Evolutionary conservation across 176 grass and related monocot species (phyloP).

Genomic region (Secale cereale): DNA sequence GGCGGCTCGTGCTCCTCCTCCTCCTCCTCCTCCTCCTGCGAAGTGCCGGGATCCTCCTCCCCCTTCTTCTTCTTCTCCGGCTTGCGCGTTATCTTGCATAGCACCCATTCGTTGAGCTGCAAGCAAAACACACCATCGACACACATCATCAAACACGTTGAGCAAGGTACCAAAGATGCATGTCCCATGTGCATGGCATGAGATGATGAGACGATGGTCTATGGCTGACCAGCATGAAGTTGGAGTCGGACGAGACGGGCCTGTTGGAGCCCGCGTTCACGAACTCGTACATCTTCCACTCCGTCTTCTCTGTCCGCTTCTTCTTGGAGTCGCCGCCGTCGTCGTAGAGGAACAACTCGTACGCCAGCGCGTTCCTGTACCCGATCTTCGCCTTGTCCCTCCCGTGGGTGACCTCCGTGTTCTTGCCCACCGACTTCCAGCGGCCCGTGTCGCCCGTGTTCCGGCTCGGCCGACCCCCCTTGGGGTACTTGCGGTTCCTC

Average conservation of each 20-base stretch:
- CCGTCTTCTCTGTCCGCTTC: neutral
- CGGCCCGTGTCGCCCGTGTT: neutral
- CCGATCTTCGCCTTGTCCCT: neutral
- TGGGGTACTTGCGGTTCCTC: neutral
- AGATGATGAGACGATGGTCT: neutral
- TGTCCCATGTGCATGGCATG: neutral
- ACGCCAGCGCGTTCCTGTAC: neutral
- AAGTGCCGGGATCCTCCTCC: neutral
- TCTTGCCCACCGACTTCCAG: slow-evolving; percentile 9
- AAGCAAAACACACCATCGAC: neutral
- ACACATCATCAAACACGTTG: neutral
- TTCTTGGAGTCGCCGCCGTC: neutral
- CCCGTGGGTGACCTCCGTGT: neutral
- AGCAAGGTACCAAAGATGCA: no score
- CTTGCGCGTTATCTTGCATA: neutral
- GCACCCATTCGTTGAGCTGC: neutral
- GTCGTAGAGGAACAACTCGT: neutral
- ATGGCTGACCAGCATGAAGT: neutral
- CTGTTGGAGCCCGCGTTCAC: neutral
- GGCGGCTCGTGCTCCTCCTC: neutral
- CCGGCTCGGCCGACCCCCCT: neutral
- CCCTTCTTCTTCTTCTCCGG: neutral
- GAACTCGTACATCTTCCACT: slow-evolving; percentile 9
- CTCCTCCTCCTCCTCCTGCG: neutral
- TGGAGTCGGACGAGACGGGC: neutral